A percentile compares a stretch with the other conserved stretches of the same genome.
Evolutionary conservation across 805 yeast genomes (phyloP).

Genomic region (Pichia kluyveri): DNA sequence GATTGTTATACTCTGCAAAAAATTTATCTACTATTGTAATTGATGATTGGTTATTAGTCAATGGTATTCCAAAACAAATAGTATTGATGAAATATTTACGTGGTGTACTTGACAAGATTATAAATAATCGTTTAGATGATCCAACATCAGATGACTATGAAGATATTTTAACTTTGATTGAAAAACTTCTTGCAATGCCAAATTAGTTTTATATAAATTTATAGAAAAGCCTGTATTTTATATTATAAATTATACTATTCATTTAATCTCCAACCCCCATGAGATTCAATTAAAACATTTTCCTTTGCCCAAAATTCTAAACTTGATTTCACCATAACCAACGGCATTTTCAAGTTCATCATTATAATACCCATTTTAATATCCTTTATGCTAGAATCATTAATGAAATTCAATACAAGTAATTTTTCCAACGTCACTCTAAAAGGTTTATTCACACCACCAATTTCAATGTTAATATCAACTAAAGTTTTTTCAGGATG

Average conservation of each 20-base stretch:
- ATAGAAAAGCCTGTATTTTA: too few species aligned
- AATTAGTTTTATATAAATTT: conserved; percentile 6
- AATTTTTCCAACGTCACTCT: conserved; percentile 66
- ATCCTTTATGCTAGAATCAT: conserved; percentile 8
- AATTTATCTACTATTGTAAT: conserved; percentile 66
- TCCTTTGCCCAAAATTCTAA: conserved; percentile 56
- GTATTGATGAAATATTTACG: conserved; percentile 71
- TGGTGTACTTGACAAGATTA: conserved; percentile 53
- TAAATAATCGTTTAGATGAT: conserved; percentile 44
- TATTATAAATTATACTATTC: conserved; percentile 6
- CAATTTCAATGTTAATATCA: conserved; percentile 47
- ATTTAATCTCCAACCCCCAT: conserved; percentile 12
- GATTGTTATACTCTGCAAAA: conserved; percentile 45
- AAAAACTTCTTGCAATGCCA: conserved; percentile 18
- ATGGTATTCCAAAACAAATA: conserved; percentile 93
- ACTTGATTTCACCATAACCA: conserved; percentile 29
- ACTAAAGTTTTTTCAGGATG: conserved; percentile 56
- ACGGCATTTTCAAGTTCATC: conserved; percentile 33
- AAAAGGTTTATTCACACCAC: conserved; percentile 29
- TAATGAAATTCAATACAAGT: conserved; percentile 33
- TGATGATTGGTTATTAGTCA: conserved; percentile 82
- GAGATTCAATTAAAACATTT: conserved; percentile 38
- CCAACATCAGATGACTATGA: conserved; percentile 21
- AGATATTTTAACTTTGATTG: conserved; percentile 33
- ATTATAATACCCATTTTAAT: conserved; percentile 25